phyloP scores from a whole-genome alignment of 148 eudicot genomes.

The Vaccinium darrowii region DNA sequence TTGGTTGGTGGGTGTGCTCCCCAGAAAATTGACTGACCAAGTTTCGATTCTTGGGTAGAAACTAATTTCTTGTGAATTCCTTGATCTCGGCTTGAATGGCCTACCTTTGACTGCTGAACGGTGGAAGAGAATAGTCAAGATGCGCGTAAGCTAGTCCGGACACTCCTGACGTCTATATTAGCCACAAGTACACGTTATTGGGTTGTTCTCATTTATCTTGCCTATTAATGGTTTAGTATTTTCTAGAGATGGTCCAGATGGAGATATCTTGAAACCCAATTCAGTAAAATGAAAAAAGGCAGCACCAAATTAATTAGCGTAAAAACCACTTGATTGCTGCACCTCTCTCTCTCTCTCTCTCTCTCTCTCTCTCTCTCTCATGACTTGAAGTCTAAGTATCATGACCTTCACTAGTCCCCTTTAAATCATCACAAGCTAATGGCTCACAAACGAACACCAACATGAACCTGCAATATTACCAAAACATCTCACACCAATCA shows the following conservation, averaged over 20 bases:
- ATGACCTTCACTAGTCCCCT: slow-evolving; percentile 27
- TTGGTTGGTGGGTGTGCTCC: too few relatives aligned
- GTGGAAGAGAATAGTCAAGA: too few relatives aligned
- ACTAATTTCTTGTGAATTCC: too few relatives aligned
- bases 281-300: slow-evolving; percentile 48
- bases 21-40: too few relatives aligned
- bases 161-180: too few relatives aligned
- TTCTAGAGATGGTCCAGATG: background rate
- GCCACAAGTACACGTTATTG: background rate
- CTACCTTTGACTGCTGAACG: too few relatives aligned
- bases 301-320: slow-evolving; percentile 55
- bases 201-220: background rate
- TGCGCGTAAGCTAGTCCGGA: too few relatives aligned
- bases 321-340: slow-evolving; percentile 69
- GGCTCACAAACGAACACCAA: background rate
- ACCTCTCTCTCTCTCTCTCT: slow-evolving; percentile 19
- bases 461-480: slow-evolving; percentile 3
- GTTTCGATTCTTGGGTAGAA: too few relatives aligned
- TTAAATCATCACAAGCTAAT: slow-evolving; percentile 17
- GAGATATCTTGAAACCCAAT: slow-evolving; percentile 60
- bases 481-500: background rate
- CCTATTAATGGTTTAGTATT: background rate
- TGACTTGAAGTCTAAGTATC: slow-evolving; percentile 76
- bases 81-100: too few relatives aligned
- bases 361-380: slow-evolving; percentile 32